Percentiles rank a stretch among this genome's conserved stretches.
These are phyloP conservation scores for Tinospora cordifolia DNA, from an alignment of 164 flowering plant genomes.

Conservation along the genomic window DNA sequence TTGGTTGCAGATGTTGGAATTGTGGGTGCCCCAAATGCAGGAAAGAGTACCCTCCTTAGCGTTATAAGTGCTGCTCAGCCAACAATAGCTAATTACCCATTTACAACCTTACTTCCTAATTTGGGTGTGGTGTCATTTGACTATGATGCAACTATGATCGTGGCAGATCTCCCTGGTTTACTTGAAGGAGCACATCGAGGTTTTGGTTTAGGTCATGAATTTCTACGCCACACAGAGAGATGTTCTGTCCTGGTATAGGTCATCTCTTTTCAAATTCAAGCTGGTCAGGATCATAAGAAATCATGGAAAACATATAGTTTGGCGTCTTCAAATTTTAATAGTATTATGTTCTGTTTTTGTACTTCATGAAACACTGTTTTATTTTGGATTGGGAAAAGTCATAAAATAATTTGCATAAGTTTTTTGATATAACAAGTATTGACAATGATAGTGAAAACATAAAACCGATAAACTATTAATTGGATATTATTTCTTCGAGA, in stretches of 20 bases:
- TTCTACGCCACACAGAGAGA: slow-evolving; percentile 89
- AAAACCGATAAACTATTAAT: no score
- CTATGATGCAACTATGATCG: slow-evolving; percentile 79
- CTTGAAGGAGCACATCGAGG: slow-evolving; percentile 99
- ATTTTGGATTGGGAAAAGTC: no score
- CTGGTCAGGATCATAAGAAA: not conserved
- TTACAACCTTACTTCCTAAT: slow-evolving; percentile 92
- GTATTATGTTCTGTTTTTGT: no score
- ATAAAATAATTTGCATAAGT: no score
- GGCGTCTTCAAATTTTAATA: not conserved
- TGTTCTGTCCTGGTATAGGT: slow-evolving; percentile 83
- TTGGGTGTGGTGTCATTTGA: slow-evolving; percentile 89
- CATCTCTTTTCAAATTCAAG: not conserved
- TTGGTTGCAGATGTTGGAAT: slow-evolving; percentile 97
- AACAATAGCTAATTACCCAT: slow-evolving; percentile 86
- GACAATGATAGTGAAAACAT: no score
- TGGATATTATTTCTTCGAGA: no score
- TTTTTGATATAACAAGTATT: no score
- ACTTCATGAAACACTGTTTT: no score
- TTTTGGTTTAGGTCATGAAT: slow-evolving; percentile 94
- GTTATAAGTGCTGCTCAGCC: slow-evolving; percentile 93
- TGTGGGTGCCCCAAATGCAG: slow-evolving; percentile 97
- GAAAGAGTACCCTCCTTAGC: slow-evolving; percentile 92
- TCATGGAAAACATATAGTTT: not conserved
- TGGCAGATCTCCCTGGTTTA: slow-evolving; percentile 92